Conservation (phyloP, 768 basidiomycete species). For the Hygrocybe coccinea region DNA sequence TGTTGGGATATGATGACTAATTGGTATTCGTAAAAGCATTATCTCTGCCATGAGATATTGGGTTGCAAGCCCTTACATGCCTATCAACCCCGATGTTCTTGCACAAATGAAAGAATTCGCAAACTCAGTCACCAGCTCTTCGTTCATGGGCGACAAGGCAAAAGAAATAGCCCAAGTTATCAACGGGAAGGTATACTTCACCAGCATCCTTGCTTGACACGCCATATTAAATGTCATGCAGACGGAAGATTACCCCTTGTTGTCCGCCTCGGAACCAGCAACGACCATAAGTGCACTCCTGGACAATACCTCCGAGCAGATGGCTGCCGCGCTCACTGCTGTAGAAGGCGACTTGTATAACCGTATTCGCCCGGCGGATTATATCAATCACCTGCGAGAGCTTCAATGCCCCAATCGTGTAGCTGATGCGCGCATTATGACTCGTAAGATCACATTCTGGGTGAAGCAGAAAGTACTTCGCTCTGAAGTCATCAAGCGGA, state of each 20-base stretch:
- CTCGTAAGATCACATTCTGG: constrained; percentile 7
- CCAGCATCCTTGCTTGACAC: background rate
- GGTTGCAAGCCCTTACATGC: constrained; percentile 1
- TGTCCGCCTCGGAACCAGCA: background rate
- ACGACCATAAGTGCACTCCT: background rate
- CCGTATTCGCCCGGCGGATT: constrained; percentile 7
- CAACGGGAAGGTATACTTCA: background rate
- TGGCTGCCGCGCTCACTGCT: background rate
- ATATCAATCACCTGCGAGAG: constrained; percentile 3
- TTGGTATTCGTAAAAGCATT: background rate
- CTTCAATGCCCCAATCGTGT: constrained; percentile 3
- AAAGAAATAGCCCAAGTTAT: background rate
- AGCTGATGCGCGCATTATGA: background rate
- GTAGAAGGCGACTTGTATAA: constrained; percentile 1
- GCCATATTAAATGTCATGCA: background rate
- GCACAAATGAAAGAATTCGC: constrained; percentile 6
- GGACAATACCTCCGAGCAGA: constrained; percentile 3
- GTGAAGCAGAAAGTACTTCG: constrained; percentile 5
- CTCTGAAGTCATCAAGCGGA: background rate
- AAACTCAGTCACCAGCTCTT: constrained; percentile 4
- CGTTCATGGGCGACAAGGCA: constrained; percentile 4
- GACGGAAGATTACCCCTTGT: constrained; percentile 1
- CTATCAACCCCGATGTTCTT: background rate
- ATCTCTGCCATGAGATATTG: constrained; percentile 7
- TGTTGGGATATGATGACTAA: background rate